Base-by-base conservation (phyloP, 257 asterid genomes). In the Leonotis leonurus region DNA sequence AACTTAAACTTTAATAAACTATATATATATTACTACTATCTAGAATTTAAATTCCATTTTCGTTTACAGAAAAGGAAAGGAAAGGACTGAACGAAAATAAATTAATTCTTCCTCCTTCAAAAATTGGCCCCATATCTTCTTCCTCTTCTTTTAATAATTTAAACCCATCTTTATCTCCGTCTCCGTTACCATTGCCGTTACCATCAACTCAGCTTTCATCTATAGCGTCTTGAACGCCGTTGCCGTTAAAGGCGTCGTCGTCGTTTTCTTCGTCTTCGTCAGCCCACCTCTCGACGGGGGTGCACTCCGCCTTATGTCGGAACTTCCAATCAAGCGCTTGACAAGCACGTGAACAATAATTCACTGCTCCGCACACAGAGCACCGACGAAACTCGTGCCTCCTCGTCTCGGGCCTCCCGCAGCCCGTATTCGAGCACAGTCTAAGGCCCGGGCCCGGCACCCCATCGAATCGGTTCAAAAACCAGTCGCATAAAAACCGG, bases 281-380 rank as follows among this genome's bases (percentile, higher is more conserved):
- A 0, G 63, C 75, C 88, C 80, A 72, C 56, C 84, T 64, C 70
- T 80, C 91, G 3, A 64, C 82, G 1, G 95, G 91, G 3, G 75
- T 66, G 59, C 99, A 92, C 78, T 81, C 94, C 54, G 62, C 78
- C 75, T 89, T 92, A 50, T 92, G 99, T 52, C 96, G 85, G 78
- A 75, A 73, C 81, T 87, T 87, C 99, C 99, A 92, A 61, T 92
- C 99, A 67, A 92, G 78, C 64, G 97, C 96, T 66, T 92, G 99
- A 49, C 99, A 92, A 3, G 97, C 97, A 43, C 97, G 95, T 13
- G 99, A 92, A 80, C 99, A 92, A 36, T 92, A 92, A 67, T 87
- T 92, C 70, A 86, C 97, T 1, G 85, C 78, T 10, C 97, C 95
- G 67, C 99, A 92, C 49, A 89, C 95, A 0, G 95, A 85, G 58